Percentiles rank a stretch among this genome's conserved stretches.
phyloP scores from a whole-genome alignment of 169 alveolate genomes.

The Plasmodium sp. region DNA sequence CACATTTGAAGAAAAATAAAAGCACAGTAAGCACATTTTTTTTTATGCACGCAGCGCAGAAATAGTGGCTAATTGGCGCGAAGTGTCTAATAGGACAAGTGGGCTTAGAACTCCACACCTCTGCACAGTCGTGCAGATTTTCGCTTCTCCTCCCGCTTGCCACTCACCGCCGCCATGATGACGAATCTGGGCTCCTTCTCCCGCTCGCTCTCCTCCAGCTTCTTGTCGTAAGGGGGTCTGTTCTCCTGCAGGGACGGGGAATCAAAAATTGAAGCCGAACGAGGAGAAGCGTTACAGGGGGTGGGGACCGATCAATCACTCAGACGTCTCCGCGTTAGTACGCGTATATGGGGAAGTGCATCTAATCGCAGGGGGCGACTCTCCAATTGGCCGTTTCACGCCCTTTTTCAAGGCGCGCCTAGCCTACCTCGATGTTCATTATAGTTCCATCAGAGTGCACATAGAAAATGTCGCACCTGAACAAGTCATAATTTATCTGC shows the following conservation, averaged over 20 bases:
- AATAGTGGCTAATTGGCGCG: neutral
- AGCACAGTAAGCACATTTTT: neutral
- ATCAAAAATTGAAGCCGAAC: neutral
- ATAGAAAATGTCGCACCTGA: constrained; percentile 78
- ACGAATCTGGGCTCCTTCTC: constrained; percentile 65
- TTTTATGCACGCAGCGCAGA: neutral
- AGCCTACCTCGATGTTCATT: constrained; percentile 80
- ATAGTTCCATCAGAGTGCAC: constrained; percentile 87
- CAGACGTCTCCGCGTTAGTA: neutral
- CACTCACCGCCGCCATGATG: constrained; percentile 53
- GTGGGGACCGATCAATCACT: neutral
- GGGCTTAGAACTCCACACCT: neutral
- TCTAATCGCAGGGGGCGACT: neutral
- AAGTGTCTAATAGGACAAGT: neutral
- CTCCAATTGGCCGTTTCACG: neutral
- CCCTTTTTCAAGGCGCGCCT: neutral
- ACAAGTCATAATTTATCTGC: constrained; percentile 77
- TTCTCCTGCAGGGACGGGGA: constrained; percentile 28
- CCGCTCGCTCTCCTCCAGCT: constrained; percentile 55
- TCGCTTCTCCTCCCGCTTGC: neutral
- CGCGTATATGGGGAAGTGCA: neutral
- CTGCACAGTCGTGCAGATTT: neutral
- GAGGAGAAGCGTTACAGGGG: neutral
- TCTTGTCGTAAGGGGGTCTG: constrained; percentile 68
- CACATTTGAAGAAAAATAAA: neutral